Conservation (phyloP, 176 grass and related monocot species). For the Musa beccarii region DNA sequence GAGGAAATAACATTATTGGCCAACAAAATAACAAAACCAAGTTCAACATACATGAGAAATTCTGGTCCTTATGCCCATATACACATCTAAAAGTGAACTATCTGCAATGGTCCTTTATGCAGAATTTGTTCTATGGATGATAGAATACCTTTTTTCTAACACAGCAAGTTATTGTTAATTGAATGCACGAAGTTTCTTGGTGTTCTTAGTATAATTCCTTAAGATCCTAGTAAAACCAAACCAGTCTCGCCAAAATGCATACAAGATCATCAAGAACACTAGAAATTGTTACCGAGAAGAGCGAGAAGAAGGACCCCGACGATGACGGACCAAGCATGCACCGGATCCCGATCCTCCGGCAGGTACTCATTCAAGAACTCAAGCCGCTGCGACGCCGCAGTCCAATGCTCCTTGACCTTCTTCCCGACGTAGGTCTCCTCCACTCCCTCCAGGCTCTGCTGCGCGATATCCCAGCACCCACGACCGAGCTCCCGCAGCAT, state of each 20-base stretch:
- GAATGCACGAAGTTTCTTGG: too few relatives aligned
- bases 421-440: constrained; percentile 74
- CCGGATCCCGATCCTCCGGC: constrained; percentile 89
- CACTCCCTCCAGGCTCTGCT: constrained; percentile 54
- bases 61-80: too few relatives aligned
- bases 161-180: too few relatives aligned
- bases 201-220: neutral
- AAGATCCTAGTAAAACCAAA: neutral
- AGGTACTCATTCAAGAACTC: constrained; percentile 97
- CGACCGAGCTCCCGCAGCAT: constrained; percentile 70
- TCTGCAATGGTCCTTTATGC: too few relatives aligned
- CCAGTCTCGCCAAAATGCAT: neutral
- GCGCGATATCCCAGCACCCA: constrained; percentile 72
- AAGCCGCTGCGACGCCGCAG: constrained; percentile 38
- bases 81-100: too few relatives aligned
- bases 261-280: neutral
- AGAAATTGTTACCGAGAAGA: constrained; percentile 45
- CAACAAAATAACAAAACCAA: too few relatives aligned
- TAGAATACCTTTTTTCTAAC: too few relatives aligned
- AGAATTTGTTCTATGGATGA: too few relatives aligned
- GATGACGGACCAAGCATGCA: constrained; percentile 64
- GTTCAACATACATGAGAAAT: too few relatives aligned
- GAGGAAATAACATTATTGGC: too few relatives aligned
- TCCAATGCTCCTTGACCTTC: constrained; percentile 37
- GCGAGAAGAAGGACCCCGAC: constrained; percentile 67